These are phyloP conservation scores for Pleurotus djamor DNA, from an alignment of 768 basidiomycete genomes.

Conservation along the genomic window DNA sequence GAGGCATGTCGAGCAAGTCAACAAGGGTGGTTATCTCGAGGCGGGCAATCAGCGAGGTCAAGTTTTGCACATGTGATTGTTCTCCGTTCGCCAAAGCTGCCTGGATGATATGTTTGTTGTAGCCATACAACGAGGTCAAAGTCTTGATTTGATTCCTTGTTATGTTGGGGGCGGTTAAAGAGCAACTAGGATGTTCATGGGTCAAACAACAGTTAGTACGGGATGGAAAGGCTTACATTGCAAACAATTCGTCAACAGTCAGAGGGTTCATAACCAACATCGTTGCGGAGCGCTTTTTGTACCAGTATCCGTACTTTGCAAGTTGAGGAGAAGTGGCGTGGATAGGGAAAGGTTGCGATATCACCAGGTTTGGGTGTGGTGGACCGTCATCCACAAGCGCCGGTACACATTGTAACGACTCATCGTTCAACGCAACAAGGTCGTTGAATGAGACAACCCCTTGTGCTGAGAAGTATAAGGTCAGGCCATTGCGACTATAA, in stretches of 20 bases:
- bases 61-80: not conserved
- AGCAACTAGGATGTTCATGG: not conserved
- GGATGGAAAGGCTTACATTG: not conserved
- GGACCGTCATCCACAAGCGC: not conserved
- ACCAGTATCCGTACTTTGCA: not conserved
- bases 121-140: not conserved
- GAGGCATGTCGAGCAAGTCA: not conserved
- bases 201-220: not conserved
- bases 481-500: not conserved
- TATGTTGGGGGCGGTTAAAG: not conserved
- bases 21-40: not conserved
- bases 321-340: not conserved
- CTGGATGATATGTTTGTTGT: not conserved
- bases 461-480: not conserved
- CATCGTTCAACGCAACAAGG: not conserved
- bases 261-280: not conserved
- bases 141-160: not conserved
- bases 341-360: not conserved
- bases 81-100: not conserved
- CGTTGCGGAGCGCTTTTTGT: not conserved
- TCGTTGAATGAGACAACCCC: not conserved
- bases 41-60: not conserved
- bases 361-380: not conserved
- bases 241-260: not conserved
- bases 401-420: not conserved